Evolutionary conservation across 352 stramenopile genomes (phyloP).

Genomic region (Phytopythium aichiense): DNA sequence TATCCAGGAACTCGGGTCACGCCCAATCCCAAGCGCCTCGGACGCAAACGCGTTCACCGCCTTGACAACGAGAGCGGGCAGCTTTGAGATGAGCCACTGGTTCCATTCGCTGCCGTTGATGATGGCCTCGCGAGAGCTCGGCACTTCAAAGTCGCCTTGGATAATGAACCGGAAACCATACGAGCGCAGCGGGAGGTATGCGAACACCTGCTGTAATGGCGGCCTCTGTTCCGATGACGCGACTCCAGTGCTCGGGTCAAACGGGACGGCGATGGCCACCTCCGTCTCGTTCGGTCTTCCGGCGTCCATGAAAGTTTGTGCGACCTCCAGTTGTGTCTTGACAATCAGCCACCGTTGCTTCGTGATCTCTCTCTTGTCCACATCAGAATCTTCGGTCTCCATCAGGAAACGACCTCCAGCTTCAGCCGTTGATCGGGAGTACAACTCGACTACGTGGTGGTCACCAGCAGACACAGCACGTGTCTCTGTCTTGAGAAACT

Average conservation of each 20-base stretch:
- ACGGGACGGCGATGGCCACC: slow-evolving; percentile 54
- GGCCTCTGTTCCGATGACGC: slow-evolving; percentile 18
- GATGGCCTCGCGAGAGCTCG: slow-evolving; percentile 82
- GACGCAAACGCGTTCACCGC: slow-evolving; percentile 16
- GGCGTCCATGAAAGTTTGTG: not conserved
- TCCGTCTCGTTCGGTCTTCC: slow-evolving; percentile 29
- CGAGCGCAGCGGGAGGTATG: slow-evolving; percentile 73
- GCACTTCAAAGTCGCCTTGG: slow-evolving; percentile 84
- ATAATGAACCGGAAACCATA: slow-evolving; percentile 86
- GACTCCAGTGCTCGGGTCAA: slow-evolving; percentile 6
- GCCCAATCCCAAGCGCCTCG: slow-evolving; percentile 2
- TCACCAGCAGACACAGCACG: slow-evolving; percentile 4
- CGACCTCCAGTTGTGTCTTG: slow-evolving; percentile 26
- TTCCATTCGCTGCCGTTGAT: slow-evolving; percentile 85
- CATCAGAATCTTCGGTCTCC: not conserved
- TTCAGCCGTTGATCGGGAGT: slow-evolving; percentile 13
- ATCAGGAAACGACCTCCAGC: slow-evolving; percentile 6
- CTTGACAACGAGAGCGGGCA: slow-evolving; percentile 44
- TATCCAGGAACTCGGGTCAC: not conserved
- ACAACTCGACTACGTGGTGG: slow-evolving; percentile 32
- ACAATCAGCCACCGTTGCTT: slow-evolving; percentile 68
- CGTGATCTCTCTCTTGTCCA: slow-evolving; percentile 7
- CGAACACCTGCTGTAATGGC: slow-evolving; percentile 76
- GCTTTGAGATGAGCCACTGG: slow-evolving; percentile 78
- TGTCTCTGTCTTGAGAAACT: slow-evolving; percentile 46